Conservation (phyloP, 768 basidiomycete genomes). For the Strobilomyces dryophilus region DNA sequence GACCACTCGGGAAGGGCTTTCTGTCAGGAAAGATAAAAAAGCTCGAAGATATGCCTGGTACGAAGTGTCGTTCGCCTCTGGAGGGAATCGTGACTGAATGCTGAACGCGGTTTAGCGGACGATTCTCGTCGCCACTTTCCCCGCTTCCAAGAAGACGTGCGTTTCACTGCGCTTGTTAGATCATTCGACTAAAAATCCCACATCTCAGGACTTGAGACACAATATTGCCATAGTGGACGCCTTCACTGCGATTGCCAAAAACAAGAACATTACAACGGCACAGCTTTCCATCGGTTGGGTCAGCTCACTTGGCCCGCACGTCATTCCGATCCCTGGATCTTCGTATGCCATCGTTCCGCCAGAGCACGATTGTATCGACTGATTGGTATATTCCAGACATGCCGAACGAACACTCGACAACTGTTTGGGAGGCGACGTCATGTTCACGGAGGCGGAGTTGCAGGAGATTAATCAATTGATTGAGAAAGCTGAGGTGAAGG, state of each 20-base stretch:
- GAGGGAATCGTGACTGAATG: neutral
- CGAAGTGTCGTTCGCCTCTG: neutral
- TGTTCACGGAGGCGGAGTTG: constrained; percentile 38
- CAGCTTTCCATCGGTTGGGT: constrained; percentile 46
- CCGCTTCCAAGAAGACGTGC: constrained; percentile 41
- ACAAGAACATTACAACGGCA: constrained; percentile 39
- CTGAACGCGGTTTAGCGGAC: constrained; percentile 29
- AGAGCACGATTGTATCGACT: neutral
- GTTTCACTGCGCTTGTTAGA: constrained; percentile 6
- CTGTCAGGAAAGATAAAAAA: constrained; percentile 46
- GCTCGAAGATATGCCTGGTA: constrained; percentile 31
- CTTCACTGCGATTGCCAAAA: constrained; percentile 38
- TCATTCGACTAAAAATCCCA: neutral
- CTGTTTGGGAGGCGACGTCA: constrained; percentile 39
- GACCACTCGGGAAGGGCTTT: constrained; percentile 48
- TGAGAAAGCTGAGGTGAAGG: constrained; percentile 34
- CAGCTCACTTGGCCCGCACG: constrained; percentile 34
- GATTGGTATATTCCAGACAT: constrained; percentile 17
- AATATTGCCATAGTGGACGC: constrained; percentile 42
- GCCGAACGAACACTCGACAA: constrained; percentile 43
- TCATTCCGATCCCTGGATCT: constrained; percentile 50
- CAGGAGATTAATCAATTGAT: constrained; percentile 37
- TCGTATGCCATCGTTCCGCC: constrained; percentile 27
- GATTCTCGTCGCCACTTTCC: constrained; percentile 35
- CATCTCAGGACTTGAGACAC: constrained; percentile 34